Evolutionary conservation across 78 protist species (phyloP).

Genomic region (Dictyostelium firmibasis): DNA sequence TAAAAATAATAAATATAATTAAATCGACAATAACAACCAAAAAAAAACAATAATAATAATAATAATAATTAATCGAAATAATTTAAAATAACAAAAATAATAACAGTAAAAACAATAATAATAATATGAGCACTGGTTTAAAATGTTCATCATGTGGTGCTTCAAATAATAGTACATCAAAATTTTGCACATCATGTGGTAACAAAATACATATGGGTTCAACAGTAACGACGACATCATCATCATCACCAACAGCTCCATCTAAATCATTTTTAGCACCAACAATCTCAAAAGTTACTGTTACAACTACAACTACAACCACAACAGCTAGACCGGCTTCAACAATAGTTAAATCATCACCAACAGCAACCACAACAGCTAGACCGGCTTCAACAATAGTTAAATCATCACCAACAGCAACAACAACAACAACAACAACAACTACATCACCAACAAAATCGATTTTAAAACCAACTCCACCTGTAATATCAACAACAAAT

Average conservation of each 20-base stretch:
- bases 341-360: background rate
- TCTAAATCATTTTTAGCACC: background rate
- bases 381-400: background rate
- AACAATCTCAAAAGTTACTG: background rate
- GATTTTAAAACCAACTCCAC: background rate
- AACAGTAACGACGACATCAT: background rate
- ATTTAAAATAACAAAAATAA: background rate
- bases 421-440: background rate
- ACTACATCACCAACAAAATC: background rate
- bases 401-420: background rate
- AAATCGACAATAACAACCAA: too few species aligned
- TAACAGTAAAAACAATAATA: background rate
- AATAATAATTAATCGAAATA: too few species aligned
- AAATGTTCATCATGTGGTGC: slow-evolving; percentile 33
- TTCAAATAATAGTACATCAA: background rate
- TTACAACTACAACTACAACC: slow-evolving; percentile 16
- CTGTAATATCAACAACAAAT: background rate
- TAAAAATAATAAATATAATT: too few species aligned
- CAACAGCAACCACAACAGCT: background rate
- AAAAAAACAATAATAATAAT: too few species aligned
- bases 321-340: background rate
- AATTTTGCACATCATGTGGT: slow-evolving; percentile 61
- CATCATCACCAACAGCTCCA: background rate
- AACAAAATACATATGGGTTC: too few species aligned
- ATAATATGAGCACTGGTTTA: background rate